phyloP scores from a whole-genome alignment of 352 stramenopile species.

The Phytophthora tubulina region DNA sequence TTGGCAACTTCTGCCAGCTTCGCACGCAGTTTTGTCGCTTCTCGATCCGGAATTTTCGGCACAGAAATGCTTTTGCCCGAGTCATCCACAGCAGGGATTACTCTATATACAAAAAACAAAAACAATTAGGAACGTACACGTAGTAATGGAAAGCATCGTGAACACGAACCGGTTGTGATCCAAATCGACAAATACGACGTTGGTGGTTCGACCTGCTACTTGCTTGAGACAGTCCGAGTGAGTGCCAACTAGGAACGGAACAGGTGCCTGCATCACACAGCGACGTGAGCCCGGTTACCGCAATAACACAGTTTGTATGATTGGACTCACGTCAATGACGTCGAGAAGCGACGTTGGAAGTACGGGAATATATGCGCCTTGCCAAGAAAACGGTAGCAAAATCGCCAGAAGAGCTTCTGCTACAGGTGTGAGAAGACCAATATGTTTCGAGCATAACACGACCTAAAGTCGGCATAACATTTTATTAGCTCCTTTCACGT shows the following conservation, averaged over 20 bases:
- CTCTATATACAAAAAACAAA: conserved; percentile 33
- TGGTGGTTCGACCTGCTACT: conserved; percentile 65
- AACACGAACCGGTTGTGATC: conserved; percentile 88
- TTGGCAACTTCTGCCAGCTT: conserved; percentile 74
- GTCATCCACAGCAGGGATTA: conserved; percentile 82
- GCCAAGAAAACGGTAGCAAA: conserved; percentile 95
- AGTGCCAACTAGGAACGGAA: conserved; percentile 95
- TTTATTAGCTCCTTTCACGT: background rate
- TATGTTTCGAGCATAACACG: conserved; percentile 92
- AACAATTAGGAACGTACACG: background rate
- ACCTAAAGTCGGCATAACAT: conserved; percentile 57
- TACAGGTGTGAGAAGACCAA: conserved; percentile 91
- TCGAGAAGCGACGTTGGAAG: conserved; percentile 93
- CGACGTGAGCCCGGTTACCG: background rate
- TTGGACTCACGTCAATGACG: conserved; percentile 89
- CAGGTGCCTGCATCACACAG: conserved; percentile 71
- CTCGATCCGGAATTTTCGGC: conserved; percentile 80
- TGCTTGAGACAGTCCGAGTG: conserved; percentile 84
- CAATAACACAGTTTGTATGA: background rate
- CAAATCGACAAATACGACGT: conserved; percentile 95
- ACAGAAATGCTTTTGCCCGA: conserved; percentile 62
- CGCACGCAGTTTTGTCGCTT: conserved; percentile 65
- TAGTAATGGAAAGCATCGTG: background rate
- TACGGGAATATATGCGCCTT: conserved; percentile 95
- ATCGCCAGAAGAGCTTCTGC: conserved; percentile 93